Evolutionary conservation across 305 asterid genomes (phyloP).

Genomic region (Fraxinus velutina): DNA sequence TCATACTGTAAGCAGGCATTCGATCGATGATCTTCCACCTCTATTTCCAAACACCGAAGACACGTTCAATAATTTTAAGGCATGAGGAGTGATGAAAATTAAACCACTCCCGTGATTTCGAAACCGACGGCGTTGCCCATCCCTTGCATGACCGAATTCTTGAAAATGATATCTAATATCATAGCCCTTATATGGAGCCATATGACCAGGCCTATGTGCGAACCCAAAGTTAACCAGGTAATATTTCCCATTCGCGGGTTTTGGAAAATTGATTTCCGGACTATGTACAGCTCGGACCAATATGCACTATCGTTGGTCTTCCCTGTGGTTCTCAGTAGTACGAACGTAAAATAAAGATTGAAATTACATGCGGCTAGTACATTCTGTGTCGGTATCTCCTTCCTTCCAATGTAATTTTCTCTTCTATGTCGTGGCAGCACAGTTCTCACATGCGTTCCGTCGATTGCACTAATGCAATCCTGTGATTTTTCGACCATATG

Average conservation of each 20-base stretch:
- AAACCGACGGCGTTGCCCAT: background rate
- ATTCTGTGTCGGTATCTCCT: background rate
- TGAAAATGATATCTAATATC: background rate
- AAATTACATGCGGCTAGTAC: background rate
- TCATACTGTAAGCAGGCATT: background rate
- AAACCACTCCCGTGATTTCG: too few relatives aligned
- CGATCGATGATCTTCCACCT: background rate
- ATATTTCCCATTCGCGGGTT: background rate
- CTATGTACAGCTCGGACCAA: background rate
- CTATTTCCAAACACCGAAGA: background rate
- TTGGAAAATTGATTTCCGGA: background rate
- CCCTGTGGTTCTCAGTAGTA: background rate
- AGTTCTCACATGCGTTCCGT: background rate
- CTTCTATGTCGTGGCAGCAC: too few relatives aligned
- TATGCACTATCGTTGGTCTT: background rate
- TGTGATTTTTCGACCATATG: background rate
- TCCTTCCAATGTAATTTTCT: background rate
- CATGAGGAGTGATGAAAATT: background rate
- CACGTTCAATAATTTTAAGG: background rate
- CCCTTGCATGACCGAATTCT: background rate
- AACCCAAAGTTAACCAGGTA: background rate
- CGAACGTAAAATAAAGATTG: background rate
- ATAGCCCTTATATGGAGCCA: background rate
- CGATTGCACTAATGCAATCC: background rate
- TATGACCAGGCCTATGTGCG: background rate